Conservation (phyloP, 2,329 filamentous ascomycete genomes). For the Sporothrix variecibatus region DNA sequence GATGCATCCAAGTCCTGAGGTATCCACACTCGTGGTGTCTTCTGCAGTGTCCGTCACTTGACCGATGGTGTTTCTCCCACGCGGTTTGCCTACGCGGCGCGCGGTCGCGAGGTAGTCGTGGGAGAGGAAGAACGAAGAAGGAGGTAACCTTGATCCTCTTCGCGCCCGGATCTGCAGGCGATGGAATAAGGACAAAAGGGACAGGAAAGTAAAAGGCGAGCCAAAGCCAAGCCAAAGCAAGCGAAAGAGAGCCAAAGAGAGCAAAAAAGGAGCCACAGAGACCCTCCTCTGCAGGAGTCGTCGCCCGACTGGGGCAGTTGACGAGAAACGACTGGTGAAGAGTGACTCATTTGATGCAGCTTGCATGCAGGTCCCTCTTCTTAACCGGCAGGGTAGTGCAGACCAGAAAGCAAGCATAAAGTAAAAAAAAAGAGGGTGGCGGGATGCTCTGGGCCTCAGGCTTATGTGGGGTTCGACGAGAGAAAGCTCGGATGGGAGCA, state of each 20-base stretch:
- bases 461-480: slow-evolving; percentile 26
- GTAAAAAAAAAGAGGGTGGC: slow-evolving; percentile 16
- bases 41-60: slow-evolving; percentile 13
- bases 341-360: slow-evolving; percentile 38
- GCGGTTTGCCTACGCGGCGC: slow-evolving; percentile 22
- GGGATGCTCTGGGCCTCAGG: slow-evolving; percentile 1
- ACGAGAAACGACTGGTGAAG: slow-evolving; percentile 36
- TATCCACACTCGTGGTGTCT: slow-evolving; percentile 18
- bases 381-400: slow-evolving; percentile 13
- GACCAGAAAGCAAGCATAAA: slow-evolving; percentile 27
- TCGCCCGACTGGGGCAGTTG: slow-evolving; percentile 33
- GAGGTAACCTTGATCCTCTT: neutral
- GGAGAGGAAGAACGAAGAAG: neutral
- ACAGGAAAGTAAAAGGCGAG: neutral
- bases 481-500: neutral
- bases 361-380: slow-evolving; percentile 26
- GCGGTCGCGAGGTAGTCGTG: slow-evolving; percentile 23
- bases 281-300: slow-evolving; percentile 29
- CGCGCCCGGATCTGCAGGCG: slow-evolving; percentile 22
- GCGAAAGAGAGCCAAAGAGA: neutral
- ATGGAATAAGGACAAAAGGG: neutral
- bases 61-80: slow-evolving; percentile 18
- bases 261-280: neutral
- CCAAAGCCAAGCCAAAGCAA: neutral
- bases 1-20: neutral